A percentile compares a stretch with the other conserved stretches of the same genome.
Evolutionary conservation across 306 rosid genomes (phyloP).

Genomic region (Malus domestica): DNA sequence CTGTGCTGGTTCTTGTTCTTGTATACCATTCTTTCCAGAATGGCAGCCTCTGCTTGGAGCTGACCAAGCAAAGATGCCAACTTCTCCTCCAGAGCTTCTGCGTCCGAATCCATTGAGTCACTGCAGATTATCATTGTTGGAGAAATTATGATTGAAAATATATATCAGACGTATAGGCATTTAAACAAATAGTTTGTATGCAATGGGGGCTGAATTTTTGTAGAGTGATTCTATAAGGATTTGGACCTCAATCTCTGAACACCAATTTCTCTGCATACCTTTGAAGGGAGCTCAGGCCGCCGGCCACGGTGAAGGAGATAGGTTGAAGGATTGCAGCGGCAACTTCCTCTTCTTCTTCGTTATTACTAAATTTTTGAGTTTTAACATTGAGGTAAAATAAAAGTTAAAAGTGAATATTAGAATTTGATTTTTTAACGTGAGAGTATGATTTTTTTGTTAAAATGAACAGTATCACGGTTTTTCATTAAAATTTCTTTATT

Average conservation of each 20-base stretch:
- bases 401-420: no score
- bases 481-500: no score
- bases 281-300: background rate
- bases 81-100: constrained; percentile 51
- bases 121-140: background rate
- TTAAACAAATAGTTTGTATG: background rate
- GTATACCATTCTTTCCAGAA: constrained; percentile 63
- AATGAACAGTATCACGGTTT: no score
- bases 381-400: no score
- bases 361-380: no score
- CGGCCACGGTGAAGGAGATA: background rate
- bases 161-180: background rate
- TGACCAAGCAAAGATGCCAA: constrained; percentile 48
- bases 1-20: constrained; percentile 96
- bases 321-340: background rate
- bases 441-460: no score
- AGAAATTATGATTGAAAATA: background rate
- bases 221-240: background rate
- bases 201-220: background rate
- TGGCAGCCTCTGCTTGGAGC: constrained; percentile 53
- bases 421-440: fast-evolving
- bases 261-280: background rate
- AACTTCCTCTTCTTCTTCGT: background rate
- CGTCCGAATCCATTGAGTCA: constrained; percentile 43
- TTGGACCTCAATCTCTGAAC: background rate